These are phyloP conservation scores for Phytophthora ramorum DNA, from an alignment of 352 stramenopile species.

Conservation along the genomic window DNA sequence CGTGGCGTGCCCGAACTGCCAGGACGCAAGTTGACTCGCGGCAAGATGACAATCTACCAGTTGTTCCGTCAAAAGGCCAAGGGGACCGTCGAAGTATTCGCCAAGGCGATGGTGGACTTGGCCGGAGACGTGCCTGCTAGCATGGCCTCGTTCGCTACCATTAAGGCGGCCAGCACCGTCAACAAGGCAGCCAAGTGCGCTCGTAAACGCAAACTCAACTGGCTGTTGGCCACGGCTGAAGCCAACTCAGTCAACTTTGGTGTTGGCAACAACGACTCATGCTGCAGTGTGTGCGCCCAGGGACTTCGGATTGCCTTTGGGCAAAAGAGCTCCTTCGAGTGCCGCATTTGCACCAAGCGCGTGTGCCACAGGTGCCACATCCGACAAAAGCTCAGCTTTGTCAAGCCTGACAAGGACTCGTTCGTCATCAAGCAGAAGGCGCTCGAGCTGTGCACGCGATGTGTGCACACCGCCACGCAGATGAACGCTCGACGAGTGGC, in stretches of 20 bases:
- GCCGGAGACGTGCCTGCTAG: conserved; percentile 22
- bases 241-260: conserved; percentile 11
- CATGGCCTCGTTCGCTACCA: conserved; percentile 21
- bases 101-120: conserved; percentile 38
- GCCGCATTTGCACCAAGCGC: conserved; percentile 32
- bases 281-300: conserved; percentile 35
- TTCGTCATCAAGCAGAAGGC: conserved; percentile 32
- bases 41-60: conserved; percentile 37
- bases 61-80: conserved; percentile 43
- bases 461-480: conserved; percentile 38
- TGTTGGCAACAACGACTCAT: conserved; percentile 7
- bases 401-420: conserved; percentile 20
- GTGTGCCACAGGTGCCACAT: conserved; percentile 43
- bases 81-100: conserved; percentile 40
- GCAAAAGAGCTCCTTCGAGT: conserved; percentile 30
- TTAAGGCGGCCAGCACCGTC: conserved; percentile 22
- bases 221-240: conserved; percentile 28
- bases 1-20: conserved; percentile 38
- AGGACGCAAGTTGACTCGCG: conserved; percentile 38
- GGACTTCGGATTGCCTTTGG: conserved; percentile 22
- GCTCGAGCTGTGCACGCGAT: conserved; percentile 40
- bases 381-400: conserved; percentile 36
- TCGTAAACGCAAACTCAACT: conserved; percentile 42
- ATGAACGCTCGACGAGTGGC: conserved; percentile 38
- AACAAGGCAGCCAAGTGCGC: conserved; percentile 28